A percentile compares a stretch with the other conserved stretches of the same genome.
phyloP scores from a whole-genome alignment of 352 stramenopile species.

The Phytophthora palmivora region DNA sequence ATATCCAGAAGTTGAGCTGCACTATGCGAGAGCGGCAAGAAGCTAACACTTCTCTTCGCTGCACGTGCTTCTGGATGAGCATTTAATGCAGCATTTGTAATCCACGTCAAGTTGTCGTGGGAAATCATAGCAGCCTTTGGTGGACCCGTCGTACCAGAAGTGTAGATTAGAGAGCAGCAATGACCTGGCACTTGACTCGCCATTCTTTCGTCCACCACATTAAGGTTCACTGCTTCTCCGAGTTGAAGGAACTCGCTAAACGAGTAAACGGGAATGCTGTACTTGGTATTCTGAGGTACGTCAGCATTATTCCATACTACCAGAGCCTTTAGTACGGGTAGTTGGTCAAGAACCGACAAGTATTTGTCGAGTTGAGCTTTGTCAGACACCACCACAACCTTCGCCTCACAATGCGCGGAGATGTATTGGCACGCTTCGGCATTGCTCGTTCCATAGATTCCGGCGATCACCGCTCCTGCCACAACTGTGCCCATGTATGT shows the following conservation, averaged over 20 bases:
- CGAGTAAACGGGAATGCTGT: conserved; percentile 56
- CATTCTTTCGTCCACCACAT: conserved; percentile 49
- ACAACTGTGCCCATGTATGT: conserved; percentile 79
- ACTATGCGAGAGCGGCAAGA: conserved; percentile 81
- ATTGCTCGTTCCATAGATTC: conserved; percentile 87
- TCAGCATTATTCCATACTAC: conserved; percentile 69
- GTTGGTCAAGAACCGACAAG: conserved; percentile 58
- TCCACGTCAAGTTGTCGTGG: conserved; percentile 81
- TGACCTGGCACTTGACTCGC: conserved; percentile 56
- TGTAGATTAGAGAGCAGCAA: conserved; percentile 92
- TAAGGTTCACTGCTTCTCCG: conserved; percentile 40
- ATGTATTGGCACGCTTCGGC: conserved; percentile 78
- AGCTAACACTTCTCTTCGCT: conserved; percentile 75
- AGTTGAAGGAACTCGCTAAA: conserved; percentile 67
- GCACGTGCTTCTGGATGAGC: conserved; percentile 51
- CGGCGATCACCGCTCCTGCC: conserved; percentile 75
- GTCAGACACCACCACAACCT: conserved; percentile 81
- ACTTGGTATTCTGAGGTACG: conserved; percentile 25
- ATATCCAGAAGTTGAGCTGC: conserved; percentile 85
- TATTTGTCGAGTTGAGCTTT: conserved; percentile 77
- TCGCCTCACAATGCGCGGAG: conserved; percentile 73
- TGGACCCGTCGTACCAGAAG: conserved; percentile 79
- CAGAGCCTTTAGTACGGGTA: conserved; percentile 77
- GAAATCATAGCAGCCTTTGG: conserved; percentile 79
- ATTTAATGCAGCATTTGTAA: conserved; percentile 54